A percentile compares a stretch with the other conserved stretches of the same genome.
Conservation (phyloP, 495 filamentous ascomycete genomes). For the Zalerion maritima region DNA sequence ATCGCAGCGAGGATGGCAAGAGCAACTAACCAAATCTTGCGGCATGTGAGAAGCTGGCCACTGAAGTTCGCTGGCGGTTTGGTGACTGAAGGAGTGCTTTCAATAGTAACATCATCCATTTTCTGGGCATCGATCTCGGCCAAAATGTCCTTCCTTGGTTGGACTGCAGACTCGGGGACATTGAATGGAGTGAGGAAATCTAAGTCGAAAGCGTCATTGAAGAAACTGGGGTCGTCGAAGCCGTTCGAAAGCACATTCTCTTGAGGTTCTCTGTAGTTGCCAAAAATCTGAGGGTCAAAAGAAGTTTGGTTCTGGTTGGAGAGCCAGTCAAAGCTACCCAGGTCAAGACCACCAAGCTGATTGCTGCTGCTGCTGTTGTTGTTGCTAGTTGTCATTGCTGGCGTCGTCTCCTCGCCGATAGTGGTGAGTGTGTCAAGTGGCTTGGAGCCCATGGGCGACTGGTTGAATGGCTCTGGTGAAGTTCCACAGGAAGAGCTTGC, state of each 20-base stretch:
- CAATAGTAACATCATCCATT: conserved; percentile 52
- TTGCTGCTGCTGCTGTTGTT: conserved; percentile 5
- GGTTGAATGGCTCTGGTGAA: conserved; percentile 38
- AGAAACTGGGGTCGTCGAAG: conserved; percentile 60
- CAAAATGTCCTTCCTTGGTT: conserved; percentile 53
- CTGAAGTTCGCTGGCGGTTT: conserved; percentile 49
- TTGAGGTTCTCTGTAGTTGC: conserved; percentile 84
- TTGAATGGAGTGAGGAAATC: conserved; percentile 68
- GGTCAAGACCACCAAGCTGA: conserved; percentile 11
- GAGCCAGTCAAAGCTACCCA: conserved; percentile 54
- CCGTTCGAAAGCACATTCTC: conserved; percentile 48
- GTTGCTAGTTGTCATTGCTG: conserved; percentile 6
- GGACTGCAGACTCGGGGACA: conserved; percentile 34
- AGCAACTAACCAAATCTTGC: conserved; percentile 72
- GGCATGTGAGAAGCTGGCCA: conserved; percentile 61
- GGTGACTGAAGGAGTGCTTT: conserved; percentile 18
- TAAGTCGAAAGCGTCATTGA: conserved; percentile 73
- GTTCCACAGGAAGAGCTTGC: conserved; percentile 67
- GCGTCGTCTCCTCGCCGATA: conserved; percentile 38
- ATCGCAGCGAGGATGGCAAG: conserved; percentile 1
- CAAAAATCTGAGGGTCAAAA: conserved; percentile 86
- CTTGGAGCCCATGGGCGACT: conserved; percentile 43
- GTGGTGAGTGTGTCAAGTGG: conserved; percentile 42
- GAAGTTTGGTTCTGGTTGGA: conserved; percentile 73
- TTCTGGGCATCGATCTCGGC: conserved; percentile 59